Base-by-base conservation (phyloP, 148 eudicot species). In the Silene latifolia region DNA sequence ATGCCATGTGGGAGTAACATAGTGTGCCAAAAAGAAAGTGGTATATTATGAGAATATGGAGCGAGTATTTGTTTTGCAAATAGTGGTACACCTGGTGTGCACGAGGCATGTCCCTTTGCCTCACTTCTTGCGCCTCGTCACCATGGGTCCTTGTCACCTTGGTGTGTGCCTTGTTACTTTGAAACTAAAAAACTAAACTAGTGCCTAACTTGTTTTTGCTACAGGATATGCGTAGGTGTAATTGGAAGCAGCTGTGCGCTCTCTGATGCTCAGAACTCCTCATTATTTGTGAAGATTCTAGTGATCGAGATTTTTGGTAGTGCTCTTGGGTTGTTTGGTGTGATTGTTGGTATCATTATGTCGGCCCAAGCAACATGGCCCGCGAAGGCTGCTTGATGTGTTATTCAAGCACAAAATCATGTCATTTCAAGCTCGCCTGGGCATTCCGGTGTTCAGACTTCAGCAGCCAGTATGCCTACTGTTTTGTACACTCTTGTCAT, bases 351-450 rank as follows among this genome's bases (percentile, higher is more conserved):
- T 62, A 95, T 95, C 60, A 95, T 95, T 76, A 95, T 95, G 97
- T 95, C 99, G n/a, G 97, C 97, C 67, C 97, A 95, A 86, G 99
- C 97, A 80, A 85, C 96, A 65, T 95, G 99, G 99, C 99, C 97
- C 2, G 27, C 90, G 10, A 88, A 81, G 76, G 76, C 62, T 44
- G 71, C 75, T 23, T 82, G 35, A 74, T 17, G 29, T 18, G 57
- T 63, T 21, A 2, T 29, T 64, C 60, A 4, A 59, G 4, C 73
- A 13, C 25, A 53, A 67, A 39, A 11, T 65, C 17, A 75, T 72
- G 44, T 39, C 61, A 82, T 63, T 65, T 66, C 74, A 51, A 18
- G 54, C 69, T 56, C 25, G 14, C 27, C 42, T 60, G 23, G 72
- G 72, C 74, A 77, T 39, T 51, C 42, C 70, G 15, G 51, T 23